Base-by-base conservation (phyloP, 495 filamentous ascomycete genomes). In the Pseudomonodictys pantanalensis region DNA sequence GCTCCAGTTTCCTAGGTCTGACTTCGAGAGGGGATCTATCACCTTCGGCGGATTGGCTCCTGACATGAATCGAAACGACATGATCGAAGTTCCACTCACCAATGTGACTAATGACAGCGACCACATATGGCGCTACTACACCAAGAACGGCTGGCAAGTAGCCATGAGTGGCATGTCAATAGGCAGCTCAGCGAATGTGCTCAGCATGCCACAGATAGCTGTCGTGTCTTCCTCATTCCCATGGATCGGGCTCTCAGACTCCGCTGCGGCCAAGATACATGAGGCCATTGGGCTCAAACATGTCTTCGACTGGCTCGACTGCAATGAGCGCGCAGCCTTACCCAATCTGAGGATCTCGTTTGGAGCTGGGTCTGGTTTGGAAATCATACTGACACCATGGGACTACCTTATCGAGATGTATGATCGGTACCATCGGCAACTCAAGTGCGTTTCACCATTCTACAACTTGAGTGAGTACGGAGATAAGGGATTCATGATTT, bases 321-420 rank as follows among this genome's bases (percentile, higher is more conserved):
- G 44, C 44, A 23, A 48, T 15, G 24, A 48, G 22, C 44, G 44
- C 3, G 18, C 3, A 48, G n/a, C 3, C 6, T 23, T 48, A n/a
- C 44, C 44, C 3, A 48, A 48, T 25, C 26, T 3, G 22, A 17
- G 18, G 6, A 9, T 48, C 26, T 17, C 23, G 24, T 25, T 48
- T 7, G 44, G 44, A 6, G 18, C 44, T 20, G 10, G 7, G n/a
- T n/a, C n/a, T 17, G 44, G 23, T 3, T 23, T 23, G 44, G 12
- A 22, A 26, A 48, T 48, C 24, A 24, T 12, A 24, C n/a, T 48
- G n/a, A 48, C 44, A 7, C 44, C 44, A 23, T 48, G 44, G 44
- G 44, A 48, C 44, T 48, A 48, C 23, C 22, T 48, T 5, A 48
- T 48, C 22, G 44, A 48, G 26, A 24, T 24, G n/a, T 10, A 48